Base-by-base conservation (phyloP, 495 filamentous ascomycete species). In the Paragyromitra xinjiangensis region DNA sequence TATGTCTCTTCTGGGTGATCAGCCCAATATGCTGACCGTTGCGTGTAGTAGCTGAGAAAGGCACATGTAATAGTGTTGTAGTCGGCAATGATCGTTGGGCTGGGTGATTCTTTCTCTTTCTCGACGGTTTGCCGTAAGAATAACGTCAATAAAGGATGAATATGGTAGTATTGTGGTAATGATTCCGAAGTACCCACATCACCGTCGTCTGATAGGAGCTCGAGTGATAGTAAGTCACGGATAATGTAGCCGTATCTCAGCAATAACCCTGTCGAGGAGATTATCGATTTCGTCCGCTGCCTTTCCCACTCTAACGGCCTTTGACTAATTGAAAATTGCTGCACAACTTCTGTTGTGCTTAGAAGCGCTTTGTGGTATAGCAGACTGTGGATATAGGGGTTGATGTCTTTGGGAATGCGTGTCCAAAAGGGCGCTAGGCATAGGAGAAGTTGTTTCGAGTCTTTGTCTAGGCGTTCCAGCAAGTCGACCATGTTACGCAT, bases 31-130 rank as follows among this genome's bases (percentile, higher is more conserved):
- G 59, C 14, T 1, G 75, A 56, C 39, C 59, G 66, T 11, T 73
- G 77, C 6, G 63, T 65, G 16, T 78, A 72, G 59, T 78, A 79
- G 24, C 67, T 67, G 1, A 79, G 64, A 50, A 79, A 79, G 11
- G 71, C 65, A 40, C 39, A 44, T n/a, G 58, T 67, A 16, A 63
- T 58, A 9, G 62, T 37, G 39, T 11, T 42, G 40, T 67, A 67
- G 7, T 78, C 40, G 22, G 68, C 39, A 26, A 55, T 48, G 19
- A 42, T 58, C 8, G n/a, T 40, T 3, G 66, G 53, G 0, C 64
- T 51, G 6, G 39, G 19, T 16, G 19, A 58, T 22, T 44, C 26
- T 16, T 53, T 16, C 34, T 72, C 74, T 22, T 64, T 61, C 42
- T 59, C 40, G 14, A 73, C 34, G 2, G 37, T 29, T 39, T 67